Conservation (phyloP, 192 early-diverging fungal genomes). For the Oehlia diaphana region DNA sequence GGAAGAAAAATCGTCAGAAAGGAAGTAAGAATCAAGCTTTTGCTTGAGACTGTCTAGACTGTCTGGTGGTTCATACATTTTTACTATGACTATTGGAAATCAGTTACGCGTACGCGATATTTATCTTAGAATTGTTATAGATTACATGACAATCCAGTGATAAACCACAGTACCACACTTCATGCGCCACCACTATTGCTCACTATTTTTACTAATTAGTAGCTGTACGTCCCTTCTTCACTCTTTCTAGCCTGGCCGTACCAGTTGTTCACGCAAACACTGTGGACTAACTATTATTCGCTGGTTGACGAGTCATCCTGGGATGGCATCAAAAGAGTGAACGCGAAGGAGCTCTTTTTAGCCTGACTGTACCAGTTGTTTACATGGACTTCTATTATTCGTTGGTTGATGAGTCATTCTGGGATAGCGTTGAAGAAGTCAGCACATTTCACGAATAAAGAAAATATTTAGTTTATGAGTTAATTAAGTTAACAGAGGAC, state of each 20-base stretch:
- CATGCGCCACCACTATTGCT: no score
- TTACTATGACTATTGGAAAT: background rate
- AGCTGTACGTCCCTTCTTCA: no score
- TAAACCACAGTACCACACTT: no score
- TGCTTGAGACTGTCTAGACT: background rate
- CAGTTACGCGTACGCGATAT: no score
- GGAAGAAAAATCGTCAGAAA: background rate
- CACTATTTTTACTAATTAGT: no score
- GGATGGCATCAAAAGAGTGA: background rate
- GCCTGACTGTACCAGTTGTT: background rate
- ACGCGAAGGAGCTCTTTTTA: conserved; percentile 3
- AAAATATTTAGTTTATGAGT: conserved; percentile 15
- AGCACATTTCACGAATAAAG: conserved; percentile 1
- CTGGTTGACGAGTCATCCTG: background rate
- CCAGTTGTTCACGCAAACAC: background rate
- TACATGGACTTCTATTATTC: background rate
- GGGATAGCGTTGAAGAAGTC: background rate
- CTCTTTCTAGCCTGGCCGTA: conserved; percentile 5
- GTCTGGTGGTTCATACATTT: background rate
- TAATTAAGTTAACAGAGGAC: background rate
- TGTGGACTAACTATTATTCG: background rate
- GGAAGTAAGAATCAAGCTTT: conserved; percentile 1
- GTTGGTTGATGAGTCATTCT: background rate
- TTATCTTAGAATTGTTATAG: no score
- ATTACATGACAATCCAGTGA: no score